Conservation (phyloP, 768 basidiomycete genomes). For the Kwoniella europaea region DNA sequence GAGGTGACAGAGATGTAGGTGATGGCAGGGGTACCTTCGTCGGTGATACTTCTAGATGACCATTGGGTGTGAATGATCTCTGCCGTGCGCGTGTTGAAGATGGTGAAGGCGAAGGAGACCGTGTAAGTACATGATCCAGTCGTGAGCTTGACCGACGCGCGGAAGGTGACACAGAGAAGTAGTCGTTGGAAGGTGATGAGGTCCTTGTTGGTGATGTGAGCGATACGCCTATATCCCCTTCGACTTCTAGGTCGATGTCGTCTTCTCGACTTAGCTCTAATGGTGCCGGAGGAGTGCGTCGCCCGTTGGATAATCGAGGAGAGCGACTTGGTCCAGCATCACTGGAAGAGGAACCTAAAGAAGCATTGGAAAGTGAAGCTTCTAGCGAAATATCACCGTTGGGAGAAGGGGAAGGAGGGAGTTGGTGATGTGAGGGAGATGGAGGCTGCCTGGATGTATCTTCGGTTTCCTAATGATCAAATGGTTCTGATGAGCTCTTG, state of each 20-base stretch:
- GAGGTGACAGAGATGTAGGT: slow-evolving; percentile 18
- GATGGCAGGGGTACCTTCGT: slow-evolving; percentile 16
- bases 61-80: slow-evolving; percentile 12
- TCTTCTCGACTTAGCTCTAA: not conserved
- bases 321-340: slow-evolving; percentile 17
- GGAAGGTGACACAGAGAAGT: not conserved
- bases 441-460: not conserved
- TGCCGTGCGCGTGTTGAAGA: not conserved
- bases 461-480: not conserved
- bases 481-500: not conserved
- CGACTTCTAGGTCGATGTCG: slow-evolving; percentile 10
- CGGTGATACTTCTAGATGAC: slow-evolving; percentile 18
- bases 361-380: slow-evolving; percentile 8
- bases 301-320: not conserved
- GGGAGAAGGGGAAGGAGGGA: not conserved
- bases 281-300: not conserved
- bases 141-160: not conserved
- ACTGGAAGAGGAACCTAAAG: not conserved
- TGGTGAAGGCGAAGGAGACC: slow-evolving; percentile 13
- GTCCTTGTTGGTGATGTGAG: slow-evolving; percentile 11
- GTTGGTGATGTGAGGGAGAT: not conserved
- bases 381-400: slow-evolving; percentile 5
- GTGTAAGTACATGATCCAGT: slow-evolving; percentile 1
- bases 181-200: slow-evolving; percentile 13
- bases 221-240: slow-evolving; percentile 20